Base-by-base conservation (phyloP, 257 asterid species). In the Euphrasia confusa region DNA sequence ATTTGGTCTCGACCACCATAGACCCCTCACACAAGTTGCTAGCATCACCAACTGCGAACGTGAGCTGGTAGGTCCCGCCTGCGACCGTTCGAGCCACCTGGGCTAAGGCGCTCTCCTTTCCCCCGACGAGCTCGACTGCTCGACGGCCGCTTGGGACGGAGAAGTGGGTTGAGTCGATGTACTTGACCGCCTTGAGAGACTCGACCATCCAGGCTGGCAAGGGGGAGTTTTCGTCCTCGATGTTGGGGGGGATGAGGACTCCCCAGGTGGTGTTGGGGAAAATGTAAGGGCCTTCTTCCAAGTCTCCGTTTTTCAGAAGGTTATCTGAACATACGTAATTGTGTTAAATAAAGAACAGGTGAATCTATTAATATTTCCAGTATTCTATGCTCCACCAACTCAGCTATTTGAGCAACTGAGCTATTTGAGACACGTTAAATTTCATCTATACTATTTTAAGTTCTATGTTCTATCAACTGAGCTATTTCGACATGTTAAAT, bases 141-240 rank as follows among this genome's bases (percentile, higher is more conserved):
- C 99, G 83, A 28, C 54, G 84, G 2, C 93, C 96, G 1, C 68
- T 80, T 35, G 99, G 99, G 42, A 92, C 95, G 0, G 96, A 83
- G 80, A 86, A 92, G 18, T 92, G 99, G 13, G 83, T 91, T 0
- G 93, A 57, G 45, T 92, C 97, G 1, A 92, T 77, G 89, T 89
- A 92, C 60, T 89, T 92, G 0, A 92, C 91, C 5, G 99, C 97
- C 54, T 89, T 92, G 48, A 89, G 83, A 37, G 99, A 92, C 53
- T 89, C 97, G 54, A 92, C 85, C 93, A 89, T 92, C 99, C 99
- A 92, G 7, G 85, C 96, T 2, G 99, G 99, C n/a, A 92, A 68
- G 0, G 99, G 88, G 4, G 97, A 89, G 81, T 92, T 83, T 54
- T 86, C 95, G 26, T 92, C 99, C 66, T 92, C 99, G 11, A 89